Percentiles rank a stretch among this genome's conserved stretches.
Evolutionary conservation across 345 rosid genomes (phyloP).

Genomic region (Camelina hispida): DNA sequence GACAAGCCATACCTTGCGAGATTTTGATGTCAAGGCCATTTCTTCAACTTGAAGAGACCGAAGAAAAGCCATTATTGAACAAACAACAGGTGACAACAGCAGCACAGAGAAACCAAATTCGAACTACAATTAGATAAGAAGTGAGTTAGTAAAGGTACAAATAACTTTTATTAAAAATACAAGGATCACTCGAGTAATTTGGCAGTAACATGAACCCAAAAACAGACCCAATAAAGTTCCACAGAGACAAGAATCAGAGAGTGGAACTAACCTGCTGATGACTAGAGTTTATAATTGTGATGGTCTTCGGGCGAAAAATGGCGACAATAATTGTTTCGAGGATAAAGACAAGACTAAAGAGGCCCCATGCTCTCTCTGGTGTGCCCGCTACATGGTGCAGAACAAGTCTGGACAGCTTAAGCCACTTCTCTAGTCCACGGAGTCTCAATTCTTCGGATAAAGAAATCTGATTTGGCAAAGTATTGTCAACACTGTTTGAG

Average conservation of each 20-base stretch:
- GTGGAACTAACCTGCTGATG: slow-evolving; percentile 84
- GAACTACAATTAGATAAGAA: slow-evolving; percentile 64
- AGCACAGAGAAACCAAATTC: slow-evolving; percentile 95
- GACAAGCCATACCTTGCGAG: slow-evolving; percentile 73
- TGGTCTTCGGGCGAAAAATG: slow-evolving; percentile 85
- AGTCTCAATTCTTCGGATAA: slow-evolving; percentile 94
- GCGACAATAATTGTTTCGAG: slow-evolving; percentile 86
- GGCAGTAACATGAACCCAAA: slow-evolving; percentile 16
- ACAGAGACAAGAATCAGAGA: slow-evolving; percentile 9
- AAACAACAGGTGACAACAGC: slow-evolving; percentile 92
- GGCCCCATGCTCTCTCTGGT: slow-evolving; percentile 98
- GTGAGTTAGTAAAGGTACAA: slow-evolving; percentile 35
- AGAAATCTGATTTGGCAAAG: slow-evolving; percentile 83
- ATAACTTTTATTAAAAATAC: slow-evolving; percentile 8
- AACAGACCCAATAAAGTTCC: slow-evolving; percentile 7
- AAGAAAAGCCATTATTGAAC: slow-evolving; percentile 98
- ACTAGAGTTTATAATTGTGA: slow-evolving; percentile 71
- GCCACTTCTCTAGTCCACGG: slow-evolving; percentile 97
- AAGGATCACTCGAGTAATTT: slow-evolving; percentile 16
- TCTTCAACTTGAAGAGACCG: slow-evolving; percentile 94
- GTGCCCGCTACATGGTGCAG: slow-evolving; percentile 92
- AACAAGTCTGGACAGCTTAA: slow-evolving; percentile 80
- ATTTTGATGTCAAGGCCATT: slow-evolving; percentile 81
- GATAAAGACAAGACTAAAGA: slow-evolving; percentile 92
- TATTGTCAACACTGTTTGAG: slow-evolving; percentile 83